Conservation (phyloP, 192 early-diverging fungal genomes). For the Entomortierella lignicola region DNA sequence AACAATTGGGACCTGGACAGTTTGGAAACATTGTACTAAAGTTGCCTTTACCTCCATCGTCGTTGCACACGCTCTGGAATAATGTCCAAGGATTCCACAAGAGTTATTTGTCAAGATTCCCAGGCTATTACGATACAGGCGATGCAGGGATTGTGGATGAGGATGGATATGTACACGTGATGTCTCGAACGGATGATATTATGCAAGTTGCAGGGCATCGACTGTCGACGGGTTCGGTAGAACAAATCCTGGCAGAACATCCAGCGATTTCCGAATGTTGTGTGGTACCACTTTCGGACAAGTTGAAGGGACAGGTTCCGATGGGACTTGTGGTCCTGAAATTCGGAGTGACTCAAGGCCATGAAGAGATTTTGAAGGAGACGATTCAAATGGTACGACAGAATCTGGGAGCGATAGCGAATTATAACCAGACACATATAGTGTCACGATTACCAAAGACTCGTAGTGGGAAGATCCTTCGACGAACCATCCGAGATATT, state of each 20-base stretch:
- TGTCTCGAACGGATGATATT: conserved; percentile 81
- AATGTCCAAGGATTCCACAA: conserved; percentile 77
- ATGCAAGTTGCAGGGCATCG: conserved; percentile 93
- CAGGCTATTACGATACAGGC: conserved; percentile 85
- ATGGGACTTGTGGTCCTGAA: conserved; percentile 71
- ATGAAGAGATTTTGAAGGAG: conserved; percentile 55
- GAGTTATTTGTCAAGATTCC: conserved; percentile 80
- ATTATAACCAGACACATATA: conserved; percentile 75
- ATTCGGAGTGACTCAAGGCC: conserved; percentile 23
- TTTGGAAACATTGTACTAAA: conserved; percentile 84
- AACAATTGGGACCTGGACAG: conserved; percentile 63
- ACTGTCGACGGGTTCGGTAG: conserved; percentile 81
- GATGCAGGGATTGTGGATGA: conserved; percentile 85
- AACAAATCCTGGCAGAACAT: conserved; percentile 79
- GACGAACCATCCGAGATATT: conserved; percentile 80
- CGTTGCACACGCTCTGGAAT: conserved; percentile 83
- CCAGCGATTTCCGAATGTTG: conserved; percentile 73
- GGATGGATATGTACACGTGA: conserved; percentile 77
- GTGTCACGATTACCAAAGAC: conserved; percentile 87
- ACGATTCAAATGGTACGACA: conserved; percentile 70
- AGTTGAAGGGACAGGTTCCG: conserved; percentile 75
- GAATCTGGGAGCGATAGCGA: conserved; percentile 86
- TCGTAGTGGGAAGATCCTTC: conserved; percentile 84
- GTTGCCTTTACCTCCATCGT: conserved; percentile 84
- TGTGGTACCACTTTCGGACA: conserved; percentile 74